These are phyloP conservation scores for Kernera saxatilis DNA, from an alignment of 345 rosid genomes.

Conservation along the genomic window DNA sequence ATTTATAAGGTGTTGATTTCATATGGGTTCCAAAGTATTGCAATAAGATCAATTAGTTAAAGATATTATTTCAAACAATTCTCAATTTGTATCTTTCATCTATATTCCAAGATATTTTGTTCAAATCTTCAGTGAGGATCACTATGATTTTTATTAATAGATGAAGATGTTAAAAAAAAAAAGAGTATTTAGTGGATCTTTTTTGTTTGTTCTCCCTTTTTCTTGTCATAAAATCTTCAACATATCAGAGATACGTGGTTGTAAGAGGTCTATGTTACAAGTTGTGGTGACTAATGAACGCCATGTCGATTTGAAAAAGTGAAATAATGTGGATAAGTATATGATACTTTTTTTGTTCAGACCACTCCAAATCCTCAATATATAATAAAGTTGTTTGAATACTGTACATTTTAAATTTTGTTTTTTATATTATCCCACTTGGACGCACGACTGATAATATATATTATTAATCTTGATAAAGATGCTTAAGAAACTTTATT, in stretches of 20 bases:
- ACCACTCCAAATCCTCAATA: neutral
- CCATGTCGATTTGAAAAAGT: conserved; percentile 26
- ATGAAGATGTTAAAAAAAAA: too few relatives aligned
- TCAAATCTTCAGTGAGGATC: too few relatives aligned
- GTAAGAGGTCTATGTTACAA: conserved; percentile 1
- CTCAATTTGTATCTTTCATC: too few relatives aligned
- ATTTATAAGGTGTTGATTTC: too few relatives aligned
- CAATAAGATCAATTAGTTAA: too few relatives aligned
- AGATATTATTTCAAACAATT: too few relatives aligned
- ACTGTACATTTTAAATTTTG: neutral
- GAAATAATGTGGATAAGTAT: conserved; percentile 26
- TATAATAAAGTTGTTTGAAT: neutral
- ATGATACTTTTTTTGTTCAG: conserved; percentile 6
- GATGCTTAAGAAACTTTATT: neutral
- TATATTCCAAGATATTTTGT: too few relatives aligned
- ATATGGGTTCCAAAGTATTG: too few relatives aligned
- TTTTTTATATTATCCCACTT: conserved; percentile 4
- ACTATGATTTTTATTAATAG: too few relatives aligned
- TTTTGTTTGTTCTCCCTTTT: neutral
- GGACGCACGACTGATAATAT: conserved; percentile 15
- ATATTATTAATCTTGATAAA: neutral
- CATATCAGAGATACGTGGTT: conserved; percentile 18
- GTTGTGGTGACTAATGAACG: conserved; percentile 25
- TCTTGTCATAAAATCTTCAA: neutral
- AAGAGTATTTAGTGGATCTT: conserved; percentile 10